Evolutionary conservation across 352 stramenopile species (phyloP), one percentile per base, ranked within the genome.

Genomic region (Thalassiosira hispida): DNA sequence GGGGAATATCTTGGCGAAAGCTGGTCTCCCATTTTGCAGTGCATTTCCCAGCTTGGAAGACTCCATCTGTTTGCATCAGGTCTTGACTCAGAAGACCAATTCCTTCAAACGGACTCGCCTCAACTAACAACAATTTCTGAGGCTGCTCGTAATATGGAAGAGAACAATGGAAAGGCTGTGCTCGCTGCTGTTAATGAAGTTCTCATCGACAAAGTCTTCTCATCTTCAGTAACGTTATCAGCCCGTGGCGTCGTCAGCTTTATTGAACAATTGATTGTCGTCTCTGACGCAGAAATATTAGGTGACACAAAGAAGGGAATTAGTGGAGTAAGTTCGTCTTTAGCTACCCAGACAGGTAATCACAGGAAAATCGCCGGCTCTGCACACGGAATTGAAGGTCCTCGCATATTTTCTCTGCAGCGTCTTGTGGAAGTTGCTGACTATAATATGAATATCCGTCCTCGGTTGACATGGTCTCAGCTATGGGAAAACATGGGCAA

Each of bases 391-490:
- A 67, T 60, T 33, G 85, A 92, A 62, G 90, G 93, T 44, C 96
- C 97, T 22, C 96, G 97, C n/a, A 96, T 99, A 22, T 99, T 99
- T 79, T 98, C 95, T 56, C 88, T 99, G 60, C 97, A 99, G 83
- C 97, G 98, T 81, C 92, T 99, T 1, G 97, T 99, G 7, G 98
- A 99, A 90, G 97, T 99, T 12, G 97, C 97, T 0, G 97, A 99
- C 84, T 99, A 97, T 89, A 99, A 99, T 92, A 99, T 99, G 96
- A 91, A 97, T 63, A 95, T 91, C 31, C 95, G 98, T 8, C 96
- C 95, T 23, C 91, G 97, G 31, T 91, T 99, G 51, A 97, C 98
- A 7, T 99, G 97, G 97, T 94, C 96, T n/a, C 94, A 97, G 64
- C 98, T 99, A 38, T 99, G 98, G 98, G 90, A 92, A 77, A 94